Evolutionary conservation across 805 yeast genomes (phyloP), one percentile per base, ranked within the genome.

Genomic region (Kazachstania taianensis): DNA sequence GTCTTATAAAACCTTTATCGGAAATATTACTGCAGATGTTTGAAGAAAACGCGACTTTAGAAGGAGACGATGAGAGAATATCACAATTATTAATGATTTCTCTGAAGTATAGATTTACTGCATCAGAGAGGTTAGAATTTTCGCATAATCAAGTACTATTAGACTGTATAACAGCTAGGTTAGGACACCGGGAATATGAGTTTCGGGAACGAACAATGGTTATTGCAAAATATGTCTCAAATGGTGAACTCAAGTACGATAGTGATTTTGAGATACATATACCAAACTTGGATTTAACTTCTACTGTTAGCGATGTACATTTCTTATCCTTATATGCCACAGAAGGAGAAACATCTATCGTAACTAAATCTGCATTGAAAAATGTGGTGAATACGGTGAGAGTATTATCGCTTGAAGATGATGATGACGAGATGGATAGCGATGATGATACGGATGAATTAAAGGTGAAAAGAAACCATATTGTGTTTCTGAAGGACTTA

Each of bases 401-500:
- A n/a, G n/a, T n/a, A n/a, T n/a, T n/a, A n/a, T n/a, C n/a, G n/a
- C n/a, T n/a, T n/a, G 28, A 22, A 7, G 57, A 48, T 35, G 50
- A 50, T 39, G 61, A 50, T 24, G 59, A 53, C 27, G 45, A 58
- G 13, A 24, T 19, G 14, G 34, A 30, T 16, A 18, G 28, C 25
- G 65, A 59, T 24, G 57, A 48, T 3, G 61, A 56, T 5, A 49
- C 49, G 2, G 51, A 48, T 4, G 63, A 61, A 23, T 59, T 57
- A 8, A 66, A 59, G 6, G 65, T 64, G 35, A 75, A 73, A 17
- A 29, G 30, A 23, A 36, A 25, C 4, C 26, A 33, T 12, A 78
- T 79, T 12, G 79, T 83, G 2, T 89, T 84, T 47, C 57, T 89
- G 27, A 78, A 81, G 43, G 94, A 85, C 41, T 59, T 87, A 15